Percentiles rank a stretch among this genome's conserved stretches.
Conservation (phyloP, 1,139 yeast genomes). For the Blastobotrys niveus region DNA sequence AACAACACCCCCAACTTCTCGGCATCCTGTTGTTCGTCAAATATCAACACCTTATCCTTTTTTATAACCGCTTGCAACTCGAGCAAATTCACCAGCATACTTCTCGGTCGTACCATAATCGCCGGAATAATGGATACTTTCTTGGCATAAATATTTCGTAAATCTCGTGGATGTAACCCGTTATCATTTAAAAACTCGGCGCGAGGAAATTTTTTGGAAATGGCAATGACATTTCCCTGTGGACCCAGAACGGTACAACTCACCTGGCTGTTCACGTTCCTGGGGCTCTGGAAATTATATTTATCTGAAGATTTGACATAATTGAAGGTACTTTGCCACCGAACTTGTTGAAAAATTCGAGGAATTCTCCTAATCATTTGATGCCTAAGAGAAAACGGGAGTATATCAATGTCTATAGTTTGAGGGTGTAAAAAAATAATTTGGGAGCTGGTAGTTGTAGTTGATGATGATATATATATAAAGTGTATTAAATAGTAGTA, state of each 20-base stretch:
- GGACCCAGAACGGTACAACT: slow-evolving; percentile 72
- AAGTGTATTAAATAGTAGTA: no score
- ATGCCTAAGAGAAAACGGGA: no score
- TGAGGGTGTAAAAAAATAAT: no score
- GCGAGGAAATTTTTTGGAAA: slow-evolving; percentile 67
- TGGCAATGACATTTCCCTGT: slow-evolving; percentile 63
- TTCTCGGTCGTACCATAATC: slow-evolving; percentile 67
- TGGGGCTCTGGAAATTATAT: slow-evolving; percentile 16
- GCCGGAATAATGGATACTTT: slow-evolving; percentile 83
- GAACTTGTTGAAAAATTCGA: no score
- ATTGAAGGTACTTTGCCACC: slow-evolving; percentile 4
- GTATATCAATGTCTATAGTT: no score
- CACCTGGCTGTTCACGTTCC: slow-evolving; percentile 18
- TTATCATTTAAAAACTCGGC: slow-evolving; percentile 66
- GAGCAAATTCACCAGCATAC: slow-evolving; percentile 72
- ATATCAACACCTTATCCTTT: slow-evolving; percentile 69
- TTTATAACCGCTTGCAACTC: slow-evolving; percentile 81
- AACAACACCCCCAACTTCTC: slow-evolving; percentile 68
- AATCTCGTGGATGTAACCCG: slow-evolving; percentile 71
- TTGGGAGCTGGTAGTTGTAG: no score
- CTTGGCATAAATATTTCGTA: slow-evolving; percentile 79
- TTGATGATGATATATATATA: no score
- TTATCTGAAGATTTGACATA: slow-evolving; percentile 14
- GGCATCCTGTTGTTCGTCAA: slow-evolving; percentile 57
- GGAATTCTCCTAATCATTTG: no score